phyloP scores from a whole-genome alignment of 495 filamentous ascomycete species.

The Niebla homalea region DNA sequence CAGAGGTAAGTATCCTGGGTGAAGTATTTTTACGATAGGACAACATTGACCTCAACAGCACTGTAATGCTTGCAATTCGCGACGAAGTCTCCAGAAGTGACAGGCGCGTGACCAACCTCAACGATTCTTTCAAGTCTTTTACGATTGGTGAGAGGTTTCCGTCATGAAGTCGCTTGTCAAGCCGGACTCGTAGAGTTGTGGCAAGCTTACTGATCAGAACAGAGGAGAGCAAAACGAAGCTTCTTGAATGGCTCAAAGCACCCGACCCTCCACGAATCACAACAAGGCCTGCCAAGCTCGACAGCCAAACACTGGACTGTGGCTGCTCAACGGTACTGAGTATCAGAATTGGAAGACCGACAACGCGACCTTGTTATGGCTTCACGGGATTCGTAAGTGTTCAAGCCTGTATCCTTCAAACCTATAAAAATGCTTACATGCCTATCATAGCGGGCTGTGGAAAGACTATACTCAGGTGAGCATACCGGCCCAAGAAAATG shows the following conservation, averaged over 20 bases:
- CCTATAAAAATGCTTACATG: too few relatives aligned
- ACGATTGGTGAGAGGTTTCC: too few relatives aligned
- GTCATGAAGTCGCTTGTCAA: too few relatives aligned
- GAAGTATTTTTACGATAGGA: too few relatives aligned
- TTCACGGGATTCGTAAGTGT: not conserved
- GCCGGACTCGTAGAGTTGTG: too few relatives aligned
- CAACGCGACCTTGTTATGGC: not conserved
- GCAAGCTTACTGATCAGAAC: not conserved
- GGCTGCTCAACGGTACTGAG: not conserved
- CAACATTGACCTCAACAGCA: not conserved
- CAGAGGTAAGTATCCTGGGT: not conserved
- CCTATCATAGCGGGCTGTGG: not conserved
- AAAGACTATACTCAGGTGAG: constrained; percentile 1
- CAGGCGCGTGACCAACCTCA: not conserved
- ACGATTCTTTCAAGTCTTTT: too few relatives aligned
- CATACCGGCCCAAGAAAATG: too few relatives aligned
- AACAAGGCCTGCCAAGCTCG: not conserved
- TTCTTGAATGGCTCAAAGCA: not conserved
- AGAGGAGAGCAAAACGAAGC: not conserved
- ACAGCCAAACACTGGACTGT: not conserved
- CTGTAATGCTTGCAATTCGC: not conserved
- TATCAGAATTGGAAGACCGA: not conserved
- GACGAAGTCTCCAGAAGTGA: not conserved
- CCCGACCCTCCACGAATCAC: constrained; percentile 1
- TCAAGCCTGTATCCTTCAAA: too few relatives aligned